These are phyloP conservation scores for Corylus avellana DNA, from an alignment of 306 rosid genomes.

Conservation along the genomic window DNA sequence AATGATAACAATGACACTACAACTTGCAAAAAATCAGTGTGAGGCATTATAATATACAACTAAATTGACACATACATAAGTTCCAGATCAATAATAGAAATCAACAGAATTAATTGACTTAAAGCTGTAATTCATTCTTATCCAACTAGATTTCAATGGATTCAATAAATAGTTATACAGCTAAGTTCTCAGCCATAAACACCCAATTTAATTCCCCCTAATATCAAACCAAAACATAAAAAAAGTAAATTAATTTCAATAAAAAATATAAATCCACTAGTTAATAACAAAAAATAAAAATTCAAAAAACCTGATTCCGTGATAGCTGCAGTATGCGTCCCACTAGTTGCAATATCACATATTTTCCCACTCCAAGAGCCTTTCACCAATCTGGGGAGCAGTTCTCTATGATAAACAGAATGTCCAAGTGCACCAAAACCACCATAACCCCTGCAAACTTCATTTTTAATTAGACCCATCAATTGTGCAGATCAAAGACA, in stretches of 20 bases:
- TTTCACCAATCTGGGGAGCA: conserved; percentile 78
- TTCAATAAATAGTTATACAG: not conserved
- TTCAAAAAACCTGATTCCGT: conserved; percentile 61
- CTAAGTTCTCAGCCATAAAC: not conserved
- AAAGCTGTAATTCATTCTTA: not conserved
- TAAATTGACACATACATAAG: not conserved
- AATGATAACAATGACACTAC: not conserved
- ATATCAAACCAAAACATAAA: not conserved
- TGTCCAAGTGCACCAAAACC: conserved; percentile 99
- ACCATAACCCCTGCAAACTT: conserved; percentile 97
- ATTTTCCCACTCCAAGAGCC: conserved; percentile 79
- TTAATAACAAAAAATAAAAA: not conserved
- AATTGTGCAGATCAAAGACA: conserved; percentile 31
- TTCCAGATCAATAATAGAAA: not conserved
- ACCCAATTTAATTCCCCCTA: not conserved
- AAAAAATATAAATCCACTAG: not conserved
- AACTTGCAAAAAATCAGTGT: not conserved
- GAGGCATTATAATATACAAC: not conserved
- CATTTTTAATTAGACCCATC: conserved; percentile 40
- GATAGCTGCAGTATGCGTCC: conserved; percentile 88
- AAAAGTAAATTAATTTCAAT: not conserved
- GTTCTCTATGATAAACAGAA: conserved; percentile 73
- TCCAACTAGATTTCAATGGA: not conserved
- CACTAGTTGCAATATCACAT: conserved; percentile 79
- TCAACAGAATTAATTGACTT: not conserved